A percentile compares a stretch with the other conserved stretches of the same genome.
These are phyloP conservation scores for Magnusiomyces starmeri DNA, from an alignment of 1,139 yeast genomes.

Conservation along the genomic window DNA sequence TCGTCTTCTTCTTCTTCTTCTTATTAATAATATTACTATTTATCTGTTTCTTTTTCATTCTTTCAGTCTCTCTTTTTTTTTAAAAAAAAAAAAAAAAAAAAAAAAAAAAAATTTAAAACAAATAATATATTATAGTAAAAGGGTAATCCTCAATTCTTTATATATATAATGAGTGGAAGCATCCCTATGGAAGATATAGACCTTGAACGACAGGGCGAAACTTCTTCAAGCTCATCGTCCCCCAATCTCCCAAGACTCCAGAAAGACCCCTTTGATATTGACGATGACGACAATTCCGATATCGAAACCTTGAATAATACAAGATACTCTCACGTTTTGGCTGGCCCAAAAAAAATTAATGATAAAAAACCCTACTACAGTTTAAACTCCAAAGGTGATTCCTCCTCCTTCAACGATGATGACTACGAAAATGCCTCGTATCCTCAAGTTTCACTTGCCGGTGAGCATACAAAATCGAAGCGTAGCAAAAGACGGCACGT, in stretches of 20 bases:
- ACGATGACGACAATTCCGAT: constrained; percentile 1
- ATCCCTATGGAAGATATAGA: background rate
- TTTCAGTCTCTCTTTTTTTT: background rate
- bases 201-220: background rate
- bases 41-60: background rate
- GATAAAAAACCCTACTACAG: background rate
- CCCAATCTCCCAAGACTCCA: background rate
- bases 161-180: background rate
- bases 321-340: constrained; percentile 1
- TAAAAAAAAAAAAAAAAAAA: background rate
- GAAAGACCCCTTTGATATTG: constrained; percentile 1
- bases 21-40: background rate
- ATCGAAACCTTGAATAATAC: constrained; percentile 1
- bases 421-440: background rate
- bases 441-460: background rate
- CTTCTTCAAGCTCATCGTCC: background rate
- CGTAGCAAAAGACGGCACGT: background rate
- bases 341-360: background rate
- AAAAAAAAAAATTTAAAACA: too few species aligned
- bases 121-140: too few species aligned
- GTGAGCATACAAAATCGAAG: background rate
- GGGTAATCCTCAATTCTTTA: too few species aligned
- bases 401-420: background rate
- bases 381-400: background rate
- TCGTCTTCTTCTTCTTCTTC: background rate